phyloP scores from a whole-genome alignment of 768 basidiomycete species.

The Termitomyces sp. region DNA sequence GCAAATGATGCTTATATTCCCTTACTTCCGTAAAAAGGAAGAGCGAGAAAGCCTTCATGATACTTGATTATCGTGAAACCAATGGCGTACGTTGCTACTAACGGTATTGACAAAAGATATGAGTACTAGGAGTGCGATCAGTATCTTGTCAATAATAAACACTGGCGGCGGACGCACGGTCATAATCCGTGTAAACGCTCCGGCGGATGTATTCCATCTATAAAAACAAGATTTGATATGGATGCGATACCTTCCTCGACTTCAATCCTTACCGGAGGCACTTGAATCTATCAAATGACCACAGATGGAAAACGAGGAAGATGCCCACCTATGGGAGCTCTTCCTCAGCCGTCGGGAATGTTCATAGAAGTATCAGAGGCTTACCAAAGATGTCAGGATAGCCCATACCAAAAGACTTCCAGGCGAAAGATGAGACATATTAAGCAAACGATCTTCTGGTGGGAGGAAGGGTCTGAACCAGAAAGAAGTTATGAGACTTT shows the following conservation, averaged over 20 bases:
- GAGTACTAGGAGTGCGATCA: slow-evolving; percentile 50
- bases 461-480: too few species aligned
- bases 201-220: slow-evolving; percentile 68
- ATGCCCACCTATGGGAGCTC: slow-evolving; percentile 39
- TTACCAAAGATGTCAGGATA: slow-evolving; percentile 46
- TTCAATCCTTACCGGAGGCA: slow-evolving; percentile 49
- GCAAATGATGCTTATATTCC: slow-evolving; percentile 10
- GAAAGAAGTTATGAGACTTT: too few species aligned
- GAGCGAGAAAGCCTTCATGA: slow-evolving; percentile 50
- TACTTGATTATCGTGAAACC: slow-evolving; percentile 76
- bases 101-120: slow-evolving; percentile 59
- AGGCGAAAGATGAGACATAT: slow-evolving; percentile 64
- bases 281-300: slow-evolving; percentile 76
- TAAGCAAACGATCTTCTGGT: slow-evolving; percentile 1
- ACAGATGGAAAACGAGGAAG: slow-evolving; percentile 70
- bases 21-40: slow-evolving; percentile 49
- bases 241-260: neutral
- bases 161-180: slow-evolving; percentile 44
- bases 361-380: slow-evolving; percentile 13
- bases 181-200: slow-evolving; percentile 83
- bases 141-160: neutral
- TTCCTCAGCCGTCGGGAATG: neutral
- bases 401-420: slow-evolving; percentile 60
- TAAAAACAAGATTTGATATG: neutral
- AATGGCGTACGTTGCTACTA: slow-evolving; percentile 51